Base-by-base conservation (phyloP, 805 yeast species). In the Wickerhamiella occidentalis region DNA sequence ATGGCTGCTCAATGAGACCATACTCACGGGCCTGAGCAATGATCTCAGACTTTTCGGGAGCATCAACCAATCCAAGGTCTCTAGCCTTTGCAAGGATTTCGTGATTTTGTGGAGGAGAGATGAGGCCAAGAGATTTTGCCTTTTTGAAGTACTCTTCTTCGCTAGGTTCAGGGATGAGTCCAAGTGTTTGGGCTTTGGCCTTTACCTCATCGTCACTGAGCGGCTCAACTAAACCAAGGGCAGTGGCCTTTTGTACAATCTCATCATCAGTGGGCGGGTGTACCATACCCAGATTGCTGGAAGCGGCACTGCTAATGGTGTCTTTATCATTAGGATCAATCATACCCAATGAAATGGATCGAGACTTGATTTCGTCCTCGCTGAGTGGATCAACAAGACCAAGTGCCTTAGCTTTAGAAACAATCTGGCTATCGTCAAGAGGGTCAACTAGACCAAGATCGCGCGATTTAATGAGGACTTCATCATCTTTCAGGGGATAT, bases 361-460 rank as follows among this genome's bases (percentile, higher is more conserved):
- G 21, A 11, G 37, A 23, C n/a, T 42, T 45, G 26, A 56, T 30
- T 28, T 55, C 47, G 3, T 22, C 49, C 1, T 50, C 51, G 7
- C 23, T 43, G 2, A 38, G 41, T 1, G 58, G 55, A 13, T 45
- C 15, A 18, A 28, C 46, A 6, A 42, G 46, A 17, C 46, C 46
- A 17, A 42, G 37, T 3, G 22, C 6, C 12, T 15, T 25, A 13
- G 46, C 46, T 29, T 30, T 28, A 21, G 52, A n/a, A 6, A 12
- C 11, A 7, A 55, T 37, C 11, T 50, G 54, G 59, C 83, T 92
- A 4, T 84, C 90, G 3, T 52, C 56, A 11, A 40, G 35, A 1
- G 29, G 30, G 12, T 43, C 43, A 13, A 52, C 59, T 8, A 33
- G 19, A 12, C 94, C 40, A 80, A 17, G 44, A 49, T 47, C 17